Evolutionary conservation across 2,329 filamentous ascomycete genomes (phyloP).

Genomic region (Epichloe bromicola): DNA sequence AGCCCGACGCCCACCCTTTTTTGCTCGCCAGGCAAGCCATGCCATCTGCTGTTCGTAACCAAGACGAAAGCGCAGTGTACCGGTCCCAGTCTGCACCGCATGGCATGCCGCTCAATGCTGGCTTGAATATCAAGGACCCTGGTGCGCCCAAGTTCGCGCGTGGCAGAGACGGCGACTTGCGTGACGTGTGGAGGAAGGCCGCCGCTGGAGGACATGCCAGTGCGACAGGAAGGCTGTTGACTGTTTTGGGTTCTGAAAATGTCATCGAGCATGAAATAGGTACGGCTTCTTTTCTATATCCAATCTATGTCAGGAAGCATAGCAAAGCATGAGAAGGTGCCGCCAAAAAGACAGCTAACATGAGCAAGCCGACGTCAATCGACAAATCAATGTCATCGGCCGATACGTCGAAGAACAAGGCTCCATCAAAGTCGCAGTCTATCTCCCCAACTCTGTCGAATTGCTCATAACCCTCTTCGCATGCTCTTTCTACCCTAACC

Average conservation of each 20-base stretch:
- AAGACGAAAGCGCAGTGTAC: constrained; percentile 76
- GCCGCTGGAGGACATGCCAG: constrained; percentile 52
- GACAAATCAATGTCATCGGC: constrained; percentile 80
- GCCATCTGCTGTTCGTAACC: constrained; percentile 64
- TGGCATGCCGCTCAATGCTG: constrained; percentile 65
- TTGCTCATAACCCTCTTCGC: constrained; percentile 73
- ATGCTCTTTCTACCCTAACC: constrained; percentile 69
- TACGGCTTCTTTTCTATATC: constrained; percentile 14
- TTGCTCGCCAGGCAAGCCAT: constrained; percentile 76
- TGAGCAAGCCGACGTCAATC: constrained; percentile 52
- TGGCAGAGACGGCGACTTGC: constrained; percentile 76
- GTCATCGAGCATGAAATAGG: constrained; percentile 58
- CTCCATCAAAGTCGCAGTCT: constrained; percentile 70
- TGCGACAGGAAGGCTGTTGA: constrained; percentile 60
- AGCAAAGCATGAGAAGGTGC: neutral
- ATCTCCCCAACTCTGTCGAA: constrained; percentile 87
- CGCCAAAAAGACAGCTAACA: constrained; percentile 5
- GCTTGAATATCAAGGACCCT: constrained; percentile 70
- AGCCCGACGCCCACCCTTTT: constrained; percentile 91
- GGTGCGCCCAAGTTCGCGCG: constrained; percentile 70
- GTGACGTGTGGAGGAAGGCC: constrained; percentile 77
- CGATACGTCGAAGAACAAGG: constrained; percentile 59
- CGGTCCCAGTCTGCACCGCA: constrained; percentile 75
- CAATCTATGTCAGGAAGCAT: neutral
- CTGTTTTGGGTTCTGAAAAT: constrained; percentile 63